Evolutionary conservation across 768 basidiomycete genomes (phyloP).

Genomic region (Leccinum rimulosum): DNA sequence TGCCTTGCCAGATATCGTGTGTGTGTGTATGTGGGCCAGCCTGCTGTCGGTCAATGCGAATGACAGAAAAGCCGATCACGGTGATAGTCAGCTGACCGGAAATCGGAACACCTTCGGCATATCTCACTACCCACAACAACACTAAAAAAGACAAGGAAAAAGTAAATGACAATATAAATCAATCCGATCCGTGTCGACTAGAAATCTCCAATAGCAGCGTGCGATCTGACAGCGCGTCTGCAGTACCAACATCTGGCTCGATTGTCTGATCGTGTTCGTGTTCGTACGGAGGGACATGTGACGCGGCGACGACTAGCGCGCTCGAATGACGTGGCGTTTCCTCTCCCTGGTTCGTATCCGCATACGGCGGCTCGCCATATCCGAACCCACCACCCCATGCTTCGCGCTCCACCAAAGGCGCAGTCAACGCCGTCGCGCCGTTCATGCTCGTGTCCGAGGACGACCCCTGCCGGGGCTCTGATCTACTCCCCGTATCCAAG

Average conservation of each 20-base stretch:
- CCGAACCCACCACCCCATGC: slow-evolving; percentile 39
- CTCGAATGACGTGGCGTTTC: slow-evolving; percentile 47
- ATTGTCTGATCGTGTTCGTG: slow-evolving; percentile 16
- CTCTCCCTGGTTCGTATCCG: slow-evolving; percentile 32
- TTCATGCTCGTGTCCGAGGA: slow-evolving; percentile 28
- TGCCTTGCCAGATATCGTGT: slow-evolving; percentile 4
- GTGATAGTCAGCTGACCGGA: background rate
- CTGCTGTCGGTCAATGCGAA: background rate
- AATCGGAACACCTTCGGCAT: background rate
- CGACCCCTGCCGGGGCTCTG: slow-evolving; percentile 25
- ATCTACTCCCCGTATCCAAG: slow-evolving; percentile 11
- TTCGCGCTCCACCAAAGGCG: slow-evolving; percentile 26
- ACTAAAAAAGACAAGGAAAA: background rate
- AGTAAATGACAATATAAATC: slow-evolving; percentile 7
- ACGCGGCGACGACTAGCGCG: slow-evolving; percentile 18
- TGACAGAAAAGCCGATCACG: background rate
- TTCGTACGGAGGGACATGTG: slow-evolving; percentile 21
- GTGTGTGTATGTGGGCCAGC: background rate
- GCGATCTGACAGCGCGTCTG: slow-evolving; percentile 27
- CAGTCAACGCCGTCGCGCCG: slow-evolving; percentile 6
- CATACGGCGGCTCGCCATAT: slow-evolving; percentile 40
- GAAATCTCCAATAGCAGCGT: slow-evolving; percentile 23
- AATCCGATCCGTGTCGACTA: slow-evolving; percentile 11
- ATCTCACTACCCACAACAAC: slow-evolving; percentile 4
- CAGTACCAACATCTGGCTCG: slow-evolving; percentile 11